phyloP scores from a whole-genome alignment of 208 protist species.

The Trypanosomatidae sp. region DNA sequence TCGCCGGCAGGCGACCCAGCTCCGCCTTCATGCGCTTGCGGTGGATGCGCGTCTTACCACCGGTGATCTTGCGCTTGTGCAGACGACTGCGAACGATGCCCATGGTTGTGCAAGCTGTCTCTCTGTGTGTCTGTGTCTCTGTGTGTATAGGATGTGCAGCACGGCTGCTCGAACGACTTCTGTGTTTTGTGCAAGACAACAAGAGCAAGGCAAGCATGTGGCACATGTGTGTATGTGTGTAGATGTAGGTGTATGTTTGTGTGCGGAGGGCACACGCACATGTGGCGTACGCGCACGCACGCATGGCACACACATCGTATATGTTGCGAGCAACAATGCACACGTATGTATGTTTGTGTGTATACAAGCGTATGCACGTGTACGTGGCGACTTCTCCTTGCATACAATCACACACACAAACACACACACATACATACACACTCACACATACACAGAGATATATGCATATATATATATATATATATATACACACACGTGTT shows the following conservation, averaged over 20 bases:
- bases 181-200: not conserved
- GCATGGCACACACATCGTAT: too few species aligned
- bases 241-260: not conserved
- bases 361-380: too few species aligned
- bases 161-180: too few species aligned
- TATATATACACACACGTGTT: not conserved
- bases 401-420: too few species aligned
- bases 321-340: too few species aligned
- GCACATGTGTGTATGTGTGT: not conserved
- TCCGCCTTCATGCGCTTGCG: slow-evolving; percentile 95
- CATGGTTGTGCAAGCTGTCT: slow-evolving; percentile 45
- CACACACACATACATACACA: too few species aligned
- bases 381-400: too few species aligned
- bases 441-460: too few species aligned
- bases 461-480: slow-evolving; percentile 1
- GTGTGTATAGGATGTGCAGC: too few species aligned
- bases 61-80: slow-evolving; percentile 98
- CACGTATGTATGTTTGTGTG: too few species aligned
- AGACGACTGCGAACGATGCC: slow-evolving; percentile 95
- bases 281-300: too few species aligned
- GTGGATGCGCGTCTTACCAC: slow-evolving; percentile 91
- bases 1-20: slow-evolving; percentile 93
- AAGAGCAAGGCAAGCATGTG: not conserved
- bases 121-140: not conserved
- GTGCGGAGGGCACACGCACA: too few species aligned